Evolutionary conservation across 495 filamentous ascomycete species (phyloP).

Genomic region (Talaromyces proteolyticus): DNA sequence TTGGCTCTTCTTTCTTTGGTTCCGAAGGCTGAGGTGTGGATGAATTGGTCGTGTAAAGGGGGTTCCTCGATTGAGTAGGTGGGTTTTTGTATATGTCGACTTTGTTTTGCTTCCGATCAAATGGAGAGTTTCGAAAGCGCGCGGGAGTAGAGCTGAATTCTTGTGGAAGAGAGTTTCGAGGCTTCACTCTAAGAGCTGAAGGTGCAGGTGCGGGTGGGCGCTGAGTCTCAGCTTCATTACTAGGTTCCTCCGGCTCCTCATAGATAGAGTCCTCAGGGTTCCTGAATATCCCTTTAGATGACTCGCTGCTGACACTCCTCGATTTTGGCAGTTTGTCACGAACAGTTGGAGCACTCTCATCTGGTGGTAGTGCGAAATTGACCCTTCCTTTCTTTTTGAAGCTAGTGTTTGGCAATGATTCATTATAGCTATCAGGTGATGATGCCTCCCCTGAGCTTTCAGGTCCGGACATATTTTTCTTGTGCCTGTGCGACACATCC

Average conservation of each 20-base stretch:
- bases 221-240: conserved; percentile 21
- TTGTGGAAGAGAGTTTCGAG: conserved; percentile 54
- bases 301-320: conserved; percentile 31
- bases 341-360: conserved; percentile 12
- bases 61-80: conserved; percentile 67
- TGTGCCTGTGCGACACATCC: conserved; percentile 22
- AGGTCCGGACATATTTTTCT: conserved; percentile 2
- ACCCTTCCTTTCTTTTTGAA: conserved; percentile 33
- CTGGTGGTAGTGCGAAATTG: conserved; percentile 32
- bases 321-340: conserved; percentile 18
- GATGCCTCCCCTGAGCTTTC: conserved; percentile 6
- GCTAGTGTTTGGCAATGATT: neutral
- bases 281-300: conserved; percentile 37
- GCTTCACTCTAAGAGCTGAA: conserved; percentile 45
- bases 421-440: neutral
- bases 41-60: conserved; percentile 64
- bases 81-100: conserved; percentile 76
- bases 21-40: conserved; percentile 22
- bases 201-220: conserved; percentile 33
- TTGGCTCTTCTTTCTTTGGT: conserved; percentile 12
- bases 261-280: conserved; percentile 79
- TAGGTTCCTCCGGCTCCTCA: conserved; percentile 63
- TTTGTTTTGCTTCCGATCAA: conserved; percentile 50
- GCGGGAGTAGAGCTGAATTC: conserved; percentile 36
- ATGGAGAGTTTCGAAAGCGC: conserved; percentile 37